Evolutionary conservation across 2,329 filamentous ascomycete genomes (phyloP), one percentile per base, ranked within the genome.

Genomic region (Neonectria punicea): DNA sequence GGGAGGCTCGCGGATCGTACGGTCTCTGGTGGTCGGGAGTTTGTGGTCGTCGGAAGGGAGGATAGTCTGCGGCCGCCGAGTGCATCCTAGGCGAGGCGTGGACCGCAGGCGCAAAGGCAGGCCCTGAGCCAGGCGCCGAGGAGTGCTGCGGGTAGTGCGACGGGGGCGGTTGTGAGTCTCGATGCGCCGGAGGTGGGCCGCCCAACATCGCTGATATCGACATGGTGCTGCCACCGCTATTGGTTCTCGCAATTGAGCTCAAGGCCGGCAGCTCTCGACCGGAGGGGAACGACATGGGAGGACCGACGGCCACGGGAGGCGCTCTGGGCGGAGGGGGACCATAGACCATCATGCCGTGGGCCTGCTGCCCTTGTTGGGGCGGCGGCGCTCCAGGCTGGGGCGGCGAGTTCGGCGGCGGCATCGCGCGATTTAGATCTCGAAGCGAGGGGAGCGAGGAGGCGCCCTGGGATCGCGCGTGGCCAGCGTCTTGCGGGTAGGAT

Each of bases 1-100:
- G 85, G 14, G 86, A 87, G 25, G 79, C 80, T 72, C 85, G 80
- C 43, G 79, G 80, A 66, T 83, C 83, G 79, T 88, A 87, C 60
- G 81, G 80, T 72, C 87, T 84, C 51, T 85, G 82, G 66, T 90
- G 89, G 49, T 93, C 91, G n/a, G 92, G 92, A 0, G 91, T 93
- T 63, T 92, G 89, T 2, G 91, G 91, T 65, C 91, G 85, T 67
- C 90, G 85, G 76, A 87, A 91, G 5, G 86, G 84, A 56, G 81
- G 82, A 66, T 91, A 91, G 18, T 92, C 90, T 65, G 87, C 79
- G 0, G 84, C 81, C 2, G 84, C 79, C 28, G 84, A 83, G 62
- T 84, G 84, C 81, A 89, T 84, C 44, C 85, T 80, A 4, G 87
- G 87, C 14, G 87, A 89, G 2, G 84, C 85, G 65, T 88, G 86